Base-by-base conservation (phyloP, 139 green algal species). In the Coelastrella sp. region DNA sequence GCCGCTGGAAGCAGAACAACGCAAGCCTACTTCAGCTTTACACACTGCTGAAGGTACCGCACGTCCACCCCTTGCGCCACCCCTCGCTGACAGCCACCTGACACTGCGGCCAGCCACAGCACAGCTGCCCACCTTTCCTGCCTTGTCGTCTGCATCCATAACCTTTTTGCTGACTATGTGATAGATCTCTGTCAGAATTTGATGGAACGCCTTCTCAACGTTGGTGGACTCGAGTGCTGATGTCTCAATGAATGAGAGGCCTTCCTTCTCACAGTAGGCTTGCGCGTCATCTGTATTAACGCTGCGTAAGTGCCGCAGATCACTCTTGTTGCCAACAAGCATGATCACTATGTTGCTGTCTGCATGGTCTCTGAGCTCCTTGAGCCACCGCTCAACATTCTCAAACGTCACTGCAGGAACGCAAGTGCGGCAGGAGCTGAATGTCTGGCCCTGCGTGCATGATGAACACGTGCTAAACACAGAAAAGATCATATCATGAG, bases 341-440 rank as follows among this genome's bases (percentile, higher is more conserved):
- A 99, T 99, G 91, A 99, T 99, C 17, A 99, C 98, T 5, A 99
- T 99, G 94, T 99, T 99, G 89, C 92, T 92, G 93, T 99, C 98
- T 16, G 98, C 98, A 93, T 99, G 98, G 91, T 99, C 98, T 6
- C 98, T 93, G 71, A 99, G 94, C 94, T 99, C 98, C 93, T 99
- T 99, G 22, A 99, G 92, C 98, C 98, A 99, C 59, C 98, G 92
- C 94, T 99, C 97, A 64, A 99, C 98, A 86, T 99, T 99, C 92
- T 99, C 98, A 95, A 99, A 99, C 0, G 98, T 99, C 4, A 98
- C 97, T 96, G 93, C 77, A 64, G 6, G 5, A 57, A 80, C 22
- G 74, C 14, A 20, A 22, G 16, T 5, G 71, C 17, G 23, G 71
- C 71, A 77, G 14, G 13, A 20, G 64, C 16, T 71, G 64, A 11